Evolutionary conservation across 257 asterid species (phyloP), one percentile per base, ranked within the genome.

Genomic region (Salvia miltiorrhiza): DNA sequence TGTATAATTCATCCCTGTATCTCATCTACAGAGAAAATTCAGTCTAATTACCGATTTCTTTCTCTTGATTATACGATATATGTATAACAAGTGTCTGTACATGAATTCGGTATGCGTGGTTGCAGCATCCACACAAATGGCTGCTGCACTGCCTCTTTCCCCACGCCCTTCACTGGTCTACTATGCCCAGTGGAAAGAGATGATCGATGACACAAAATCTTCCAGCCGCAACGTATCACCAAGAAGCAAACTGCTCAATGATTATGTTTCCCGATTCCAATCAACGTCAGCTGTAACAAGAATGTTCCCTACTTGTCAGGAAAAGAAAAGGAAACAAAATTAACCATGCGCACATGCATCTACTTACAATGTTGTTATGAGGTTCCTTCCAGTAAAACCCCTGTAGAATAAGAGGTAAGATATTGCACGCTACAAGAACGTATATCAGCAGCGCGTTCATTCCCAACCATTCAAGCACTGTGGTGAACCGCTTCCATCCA

Each of bases 371-470:
- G 76, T 84, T 87, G 76, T 87, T 84, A 39, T 45, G 44, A 28
- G 88, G 90, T 20, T 57, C 66, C 23, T 68, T 68, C 93, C 93
- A 87, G 50, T 87, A 87, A 67, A 87, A 74, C 24, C 93, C 93
- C 54, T 87, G 90, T 49, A 84, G 75, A 47, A 84, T 16, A 19
- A 87, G 73, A 0, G 93, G 93, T 16, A 87, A 12, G n/a, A 84
- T 65, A 43, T 87, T 87, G 88, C 93, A 87, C 33, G 86, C 88
- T 10, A 82, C 83, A 10, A 87, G 89, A 76, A 82, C 14, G 24
- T 69, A 87, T 49, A 87, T 84, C 72, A 78, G 64, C 63, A 87
- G 61, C 2, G 93, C 88, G 40, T 87, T 57, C 77, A 14, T 84
- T 43, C 93, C 93, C 73, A 87, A 78, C 93, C 93, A 84, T 73